phyloP scores from a whole-genome alignment of 257 asterid species.

The Solanum megistacrolobum region DNA sequence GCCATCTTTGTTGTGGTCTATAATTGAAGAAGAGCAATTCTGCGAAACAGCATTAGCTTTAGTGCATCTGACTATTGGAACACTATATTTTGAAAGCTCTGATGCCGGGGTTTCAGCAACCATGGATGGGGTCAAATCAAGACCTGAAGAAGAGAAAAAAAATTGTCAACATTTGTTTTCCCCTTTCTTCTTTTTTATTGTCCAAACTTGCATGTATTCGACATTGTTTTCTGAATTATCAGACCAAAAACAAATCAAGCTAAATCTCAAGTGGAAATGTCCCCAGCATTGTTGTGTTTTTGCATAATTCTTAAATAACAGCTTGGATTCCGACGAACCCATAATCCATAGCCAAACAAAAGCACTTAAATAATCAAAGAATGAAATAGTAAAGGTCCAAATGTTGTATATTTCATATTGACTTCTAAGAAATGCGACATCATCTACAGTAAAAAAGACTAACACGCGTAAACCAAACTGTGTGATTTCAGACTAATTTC shows the following conservation, averaged over 20 bases:
- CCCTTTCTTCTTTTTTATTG: neutral
- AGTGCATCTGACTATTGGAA: slow-evolving; percentile 19
- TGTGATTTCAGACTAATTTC: neutral
- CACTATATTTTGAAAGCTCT: slow-evolving; percentile 24
- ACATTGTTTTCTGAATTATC: neutral
- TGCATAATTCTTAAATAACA: neutral
- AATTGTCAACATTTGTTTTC: neutral
- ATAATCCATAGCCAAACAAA: neutral
- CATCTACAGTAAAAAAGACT: neutral
- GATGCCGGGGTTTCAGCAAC: slow-evolving; percentile 68
- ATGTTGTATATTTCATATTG: neutral
- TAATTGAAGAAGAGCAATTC: slow-evolving; percentile 4
- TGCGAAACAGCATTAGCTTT: slow-evolving; percentile 10
- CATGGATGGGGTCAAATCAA: slow-evolving; percentile 19
- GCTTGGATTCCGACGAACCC: neutral
- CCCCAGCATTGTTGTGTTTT: neutral
- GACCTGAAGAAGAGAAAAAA: slow-evolving; percentile 14
- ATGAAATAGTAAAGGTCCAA: neutral
- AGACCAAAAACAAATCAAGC: neutral
- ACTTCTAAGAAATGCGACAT: neutral
- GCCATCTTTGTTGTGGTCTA: slow-evolving; percentile 10
- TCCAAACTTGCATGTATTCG: neutral
- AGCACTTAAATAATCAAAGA: neutral
- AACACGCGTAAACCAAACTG: neutral
- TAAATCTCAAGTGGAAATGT: neutral